Evolutionary conservation across 108 stramenopile species (phyloP).

Genomic region (Thalassiosira profunda): DNA sequence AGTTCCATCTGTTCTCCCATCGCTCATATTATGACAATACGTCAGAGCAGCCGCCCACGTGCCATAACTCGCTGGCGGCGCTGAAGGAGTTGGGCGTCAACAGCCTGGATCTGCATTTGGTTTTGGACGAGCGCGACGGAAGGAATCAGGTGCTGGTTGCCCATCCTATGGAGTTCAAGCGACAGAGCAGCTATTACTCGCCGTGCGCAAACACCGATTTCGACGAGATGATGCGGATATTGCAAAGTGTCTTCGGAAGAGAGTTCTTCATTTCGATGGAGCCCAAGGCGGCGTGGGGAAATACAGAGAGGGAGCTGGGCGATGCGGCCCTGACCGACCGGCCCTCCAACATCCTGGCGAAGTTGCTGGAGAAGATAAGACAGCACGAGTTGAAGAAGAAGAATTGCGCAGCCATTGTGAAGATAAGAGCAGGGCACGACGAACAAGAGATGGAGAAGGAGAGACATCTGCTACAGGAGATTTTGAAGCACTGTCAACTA

Average conservation of each 20-base stretch:
- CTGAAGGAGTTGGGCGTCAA: conserved; percentile 15
- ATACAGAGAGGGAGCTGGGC: conserved; percentile 1
- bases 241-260: conserved; percentile 5
- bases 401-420: conserved; percentile 20
- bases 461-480: not conserved
- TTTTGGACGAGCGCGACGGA: not conserved
- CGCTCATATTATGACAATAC: conserved; percentile 8
- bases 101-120: conserved; percentile 21
- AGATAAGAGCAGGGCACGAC: no score
- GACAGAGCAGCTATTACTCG: not conserved
- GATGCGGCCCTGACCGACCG: conserved; percentile 14
- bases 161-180: conserved; percentile 31
- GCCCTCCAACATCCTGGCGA: conserved; percentile 13
- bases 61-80: not conserved
- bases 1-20: conserved; percentile 8
- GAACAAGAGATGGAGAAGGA: conserved; percentile 6
- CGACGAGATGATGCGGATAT: conserved; percentile 16
- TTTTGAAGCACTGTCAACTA: conserved; percentile 16
- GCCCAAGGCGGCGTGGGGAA: conserved; percentile 29
- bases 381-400: conserved; percentile 5
- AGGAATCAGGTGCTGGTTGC: conserved; percentile 1
- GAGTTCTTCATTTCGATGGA: conserved; percentile 26
- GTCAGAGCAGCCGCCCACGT: not conserved
- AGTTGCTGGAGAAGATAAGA: not conserved
- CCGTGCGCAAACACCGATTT: conserved; percentile 17